Base-by-base conservation (phyloP, 805 yeast species). In the Wickerhamomyces canadensis region DNA sequence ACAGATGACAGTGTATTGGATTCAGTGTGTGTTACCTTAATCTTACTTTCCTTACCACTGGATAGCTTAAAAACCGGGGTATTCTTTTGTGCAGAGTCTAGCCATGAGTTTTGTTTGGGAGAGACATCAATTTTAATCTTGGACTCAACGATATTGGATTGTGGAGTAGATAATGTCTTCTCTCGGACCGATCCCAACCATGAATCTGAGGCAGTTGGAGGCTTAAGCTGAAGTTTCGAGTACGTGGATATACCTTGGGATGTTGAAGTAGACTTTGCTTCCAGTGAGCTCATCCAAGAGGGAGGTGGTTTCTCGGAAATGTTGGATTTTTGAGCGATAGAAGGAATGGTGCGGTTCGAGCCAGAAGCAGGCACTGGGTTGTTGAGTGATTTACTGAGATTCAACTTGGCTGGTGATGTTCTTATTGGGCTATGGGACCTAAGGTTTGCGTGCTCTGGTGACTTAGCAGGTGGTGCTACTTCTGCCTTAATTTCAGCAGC, bases 1-100 rank as follows among this genome's bases (percentile, higher is more conserved):
- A 58, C 60, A 52, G 52, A 56, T 49, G 60, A 42, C 47, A 60
- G 43, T 17, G 61, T 54, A 47, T 54, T 52, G 26, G 47, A 37
- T 31, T 47, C 45, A 42, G 49, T 50, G 43, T 55, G 60, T 38
- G 42, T 45, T 27, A 40, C 55, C 44, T 51, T 35, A 62, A 29
- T 35, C 36, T 41, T 24, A 33, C 32, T 13, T 12, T 22, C 15
- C 21, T 14, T 22, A 11, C 27, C 31, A 8, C 11, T 9, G 13
- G 26, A 19, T n/a, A 34, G 34, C 12, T 36, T 29, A 10, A 35
- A 24, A 8, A 33, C 35, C 18, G 43, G 22, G 0, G 39, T 21
- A 6, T 37, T 33, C 5, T 33, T 46, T 21, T 40, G 40, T 3
- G 54, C 54, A 13, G 57, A 52, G 16, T 46, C 45, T 14, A 51